Evolutionary conservation across 352 stramenopile genomes (phyloP), one percentile per base, ranked within the genome.

Genomic region (Peronospora farinosa): DNA sequence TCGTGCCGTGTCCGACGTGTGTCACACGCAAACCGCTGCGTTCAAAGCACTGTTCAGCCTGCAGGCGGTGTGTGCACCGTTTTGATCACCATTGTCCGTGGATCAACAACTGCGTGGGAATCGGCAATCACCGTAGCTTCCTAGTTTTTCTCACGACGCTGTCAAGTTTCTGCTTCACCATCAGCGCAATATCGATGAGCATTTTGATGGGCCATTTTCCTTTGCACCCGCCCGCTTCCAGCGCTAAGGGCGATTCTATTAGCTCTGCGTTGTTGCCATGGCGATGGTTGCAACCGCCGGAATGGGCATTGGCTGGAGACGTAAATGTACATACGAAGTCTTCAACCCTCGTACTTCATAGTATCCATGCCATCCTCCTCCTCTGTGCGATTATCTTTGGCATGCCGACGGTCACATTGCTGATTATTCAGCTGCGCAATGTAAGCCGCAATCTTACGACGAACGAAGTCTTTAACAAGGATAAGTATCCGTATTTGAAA

Each of bases 391-490:
- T 77, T 30, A 53, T 88, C 4, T 90, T 89, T 48, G 81, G 81
- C 3, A 41, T 82, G 3, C 81, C 81, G n/a, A 92, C 78, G 11
- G 46, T 55, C 9, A 68, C 76, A 19, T 54, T 92, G 36, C 53
- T 92, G 15, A 25, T 57, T 4, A 57, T 92, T 25, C 81, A 92
- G 47, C 56, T 89, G 5, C 78, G 81, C 30, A 92, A 92, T 33
- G 72, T 90, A 21, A 52, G 56, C 7, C 65, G 60, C 36, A 90
- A 88, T 47, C 50, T 92, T 35, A 92, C 81, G 13, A 90, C 79
- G 27, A 92, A 92, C 56, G 81, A 92, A 62, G 67, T 88, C n/a
- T 90, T 92, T 56, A 92, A 92, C 59, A 90, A 88, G 50, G 81
- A 87, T 74, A 92, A 92, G 65, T 92, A 92, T 46, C 58, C 72